Conservation (phyloP, 1,139 yeast genomes). For the Debaryomyces sp. region DNA sequence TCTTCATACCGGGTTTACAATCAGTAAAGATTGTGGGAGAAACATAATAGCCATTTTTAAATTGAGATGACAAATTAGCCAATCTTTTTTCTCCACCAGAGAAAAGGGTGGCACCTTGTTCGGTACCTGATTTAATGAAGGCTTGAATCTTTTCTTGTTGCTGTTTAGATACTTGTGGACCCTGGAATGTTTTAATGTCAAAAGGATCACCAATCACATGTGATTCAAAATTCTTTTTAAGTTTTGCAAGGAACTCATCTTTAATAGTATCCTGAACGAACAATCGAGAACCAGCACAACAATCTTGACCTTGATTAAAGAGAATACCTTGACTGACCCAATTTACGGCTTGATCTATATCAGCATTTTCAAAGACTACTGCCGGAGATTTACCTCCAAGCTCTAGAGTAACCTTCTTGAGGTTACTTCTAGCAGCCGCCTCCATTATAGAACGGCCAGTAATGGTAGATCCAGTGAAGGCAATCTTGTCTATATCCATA, state of each 20-base stretch:
- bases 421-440: too few species aligned
- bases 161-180: conserved; percentile 70
- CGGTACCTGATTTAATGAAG: conserved; percentile 65
- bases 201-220: conserved; percentile 62
- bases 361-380: too few species aligned
- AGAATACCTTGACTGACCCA: conserved; percentile 41
- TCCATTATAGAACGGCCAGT: too few species aligned
- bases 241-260: conserved; percentile 53
- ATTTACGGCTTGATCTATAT: conserved; percentile 34
- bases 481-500: too few species aligned
- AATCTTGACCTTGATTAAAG: conserved; percentile 77
- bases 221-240: conserved; percentile 23
- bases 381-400: too few species aligned
- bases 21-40: conserved; percentile 70
- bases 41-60: conserved; percentile 62
- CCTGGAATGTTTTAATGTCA: conserved; percentile 64
- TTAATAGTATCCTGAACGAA: too few species aligned
- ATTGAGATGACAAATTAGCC: too few species aligned
- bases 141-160: conserved; percentile 67
- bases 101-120: conserved; percentile 64
- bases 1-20: conserved; percentile 58
- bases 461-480: too few species aligned
- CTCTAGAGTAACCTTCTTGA: too few species aligned
- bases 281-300: conserved; percentile 82
- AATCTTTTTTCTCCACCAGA: conserved; percentile 72